Evolutionary conservation across 495 filamentous ascomycete species (phyloP).

Genomic region (Aspergillus campestris): DNA sequence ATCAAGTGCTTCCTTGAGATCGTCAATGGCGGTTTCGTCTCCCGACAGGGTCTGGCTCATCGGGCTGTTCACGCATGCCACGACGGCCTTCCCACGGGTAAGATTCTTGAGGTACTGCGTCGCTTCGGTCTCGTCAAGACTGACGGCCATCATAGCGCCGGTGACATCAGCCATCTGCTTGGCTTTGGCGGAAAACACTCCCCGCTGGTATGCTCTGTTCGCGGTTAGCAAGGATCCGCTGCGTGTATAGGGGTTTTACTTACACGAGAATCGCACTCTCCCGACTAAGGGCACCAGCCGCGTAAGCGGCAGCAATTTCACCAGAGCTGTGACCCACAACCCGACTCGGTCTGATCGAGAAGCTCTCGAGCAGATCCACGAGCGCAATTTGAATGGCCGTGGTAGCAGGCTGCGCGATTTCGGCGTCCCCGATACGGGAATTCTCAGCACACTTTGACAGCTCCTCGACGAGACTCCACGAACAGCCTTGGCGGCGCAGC

Average conservation of each 20-base stretch:
- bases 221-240: no score
- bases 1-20: constrained; percentile 13
- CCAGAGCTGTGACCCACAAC: constrained; percentile 58
- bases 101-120: no score
- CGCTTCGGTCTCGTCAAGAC: no score
- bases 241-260: no score
- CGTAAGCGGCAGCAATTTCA: constrained; percentile 42
- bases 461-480: constrained; percentile 13
- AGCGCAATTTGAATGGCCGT: constrained; percentile 23
- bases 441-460: constrained; percentile 5
- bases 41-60: constrained; percentile 33
- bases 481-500: no score
- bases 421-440: constrained; percentile 11
- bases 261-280: no score
- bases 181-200: no score
- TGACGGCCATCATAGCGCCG: no score
- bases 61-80: constrained; percentile 42
- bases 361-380: constrained; percentile 38
- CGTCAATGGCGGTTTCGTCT: constrained; percentile 24
- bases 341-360: constrained; percentile 30
- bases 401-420: constrained; percentile 10
- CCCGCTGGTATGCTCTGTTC: no score
- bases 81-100: constrained; percentile 37
- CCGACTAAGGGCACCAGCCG: constrained; percentile 8
- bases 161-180: no score